Evolutionary conservation across 306 rosid species (phyloP).

Genomic region (Dalbergia cochinchinensis): DNA sequence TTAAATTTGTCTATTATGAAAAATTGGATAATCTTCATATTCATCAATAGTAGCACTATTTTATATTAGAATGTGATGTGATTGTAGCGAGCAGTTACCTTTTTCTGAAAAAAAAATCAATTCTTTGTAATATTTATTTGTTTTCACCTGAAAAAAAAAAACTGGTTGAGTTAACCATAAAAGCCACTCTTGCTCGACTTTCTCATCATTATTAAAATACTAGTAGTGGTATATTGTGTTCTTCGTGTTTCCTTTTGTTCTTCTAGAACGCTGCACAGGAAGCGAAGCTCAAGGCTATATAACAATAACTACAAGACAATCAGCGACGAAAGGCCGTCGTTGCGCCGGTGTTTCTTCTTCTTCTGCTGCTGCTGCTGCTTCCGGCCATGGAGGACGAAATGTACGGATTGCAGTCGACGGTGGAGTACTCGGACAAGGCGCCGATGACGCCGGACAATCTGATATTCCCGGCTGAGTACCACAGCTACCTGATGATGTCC

Average conservation of each 20-base stretch:
- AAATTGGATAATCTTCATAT: constrained; percentile 12
- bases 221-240: neutral
- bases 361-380: neutral
- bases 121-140: neutral
- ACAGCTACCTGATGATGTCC: constrained; percentile 51
- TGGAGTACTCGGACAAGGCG: constrained; percentile 66
- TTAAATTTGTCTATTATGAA: constrained; percentile 2
- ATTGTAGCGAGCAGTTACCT: neutral
- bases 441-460: constrained; percentile 81
- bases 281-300: neutral
- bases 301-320: neutral
- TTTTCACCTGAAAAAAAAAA: neutral
- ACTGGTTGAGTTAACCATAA: constrained; percentile 1
- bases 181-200: neutral
- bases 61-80: neutral
- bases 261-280: constrained; percentile 34
- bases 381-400: constrained; percentile 76
- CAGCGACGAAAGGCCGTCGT: neutral
- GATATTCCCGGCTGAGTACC: constrained; percentile 70
- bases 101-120: neutral
- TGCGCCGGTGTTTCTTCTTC: neutral
- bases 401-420: constrained; percentile 61
- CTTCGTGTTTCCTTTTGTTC: constrained; percentile 19
- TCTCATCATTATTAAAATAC: neutral
- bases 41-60: neutral